Conservation (phyloP, 768 basidiomycete species). For the Imleria badia region DNA sequence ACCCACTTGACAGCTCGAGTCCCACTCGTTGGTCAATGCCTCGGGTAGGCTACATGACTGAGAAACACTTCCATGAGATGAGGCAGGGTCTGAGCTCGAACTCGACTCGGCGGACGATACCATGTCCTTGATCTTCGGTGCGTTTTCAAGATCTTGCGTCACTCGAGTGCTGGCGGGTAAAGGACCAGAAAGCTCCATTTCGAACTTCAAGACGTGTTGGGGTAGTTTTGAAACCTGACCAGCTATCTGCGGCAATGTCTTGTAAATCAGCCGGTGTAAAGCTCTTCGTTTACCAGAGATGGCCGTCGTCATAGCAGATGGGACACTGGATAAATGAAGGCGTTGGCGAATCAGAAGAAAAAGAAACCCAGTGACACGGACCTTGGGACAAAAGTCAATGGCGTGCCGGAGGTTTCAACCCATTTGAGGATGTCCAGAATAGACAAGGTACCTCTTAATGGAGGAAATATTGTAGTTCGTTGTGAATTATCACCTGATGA, state of each 20-base stretch:
- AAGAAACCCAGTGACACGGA: constrained; percentile 20
- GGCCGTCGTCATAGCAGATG: constrained; percentile 34
- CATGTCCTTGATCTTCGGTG: not conserved
- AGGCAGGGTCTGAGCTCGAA: not conserved
- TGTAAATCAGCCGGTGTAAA: constrained; percentile 52
- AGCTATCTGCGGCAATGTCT: constrained; percentile 26
- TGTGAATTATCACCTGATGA: constrained; percentile 35
- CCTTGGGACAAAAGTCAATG: constrained; percentile 54
- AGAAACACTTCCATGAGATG: not conserved
- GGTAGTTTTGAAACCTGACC: constrained; percentile 6
- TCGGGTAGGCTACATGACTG: not conserved
- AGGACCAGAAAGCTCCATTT: constrained; percentile 32
- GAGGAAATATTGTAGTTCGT: constrained; percentile 44
- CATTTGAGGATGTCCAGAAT: constrained; percentile 47
- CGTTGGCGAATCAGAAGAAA: not conserved
- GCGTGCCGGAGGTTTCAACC: constrained; percentile 36
- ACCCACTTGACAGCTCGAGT: constrained; percentile 36
- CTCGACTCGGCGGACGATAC: not conserved
- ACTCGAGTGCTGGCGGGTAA: not conserved
- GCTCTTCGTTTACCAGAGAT: constrained; percentile 32
- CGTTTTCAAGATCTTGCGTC: not conserved
- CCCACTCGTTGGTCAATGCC: not conserved
- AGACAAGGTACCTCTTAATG: constrained; percentile 41
- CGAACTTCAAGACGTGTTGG: constrained; percentile 38
- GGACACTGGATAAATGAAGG: constrained; percentile 34